A percentile compares a stretch with the other conserved stretches of the same genome.
Evolutionary conservation across 2,329 filamentous ascomycete genomes (phyloP).

Genomic region (Alternaria brassicicola): DNA sequence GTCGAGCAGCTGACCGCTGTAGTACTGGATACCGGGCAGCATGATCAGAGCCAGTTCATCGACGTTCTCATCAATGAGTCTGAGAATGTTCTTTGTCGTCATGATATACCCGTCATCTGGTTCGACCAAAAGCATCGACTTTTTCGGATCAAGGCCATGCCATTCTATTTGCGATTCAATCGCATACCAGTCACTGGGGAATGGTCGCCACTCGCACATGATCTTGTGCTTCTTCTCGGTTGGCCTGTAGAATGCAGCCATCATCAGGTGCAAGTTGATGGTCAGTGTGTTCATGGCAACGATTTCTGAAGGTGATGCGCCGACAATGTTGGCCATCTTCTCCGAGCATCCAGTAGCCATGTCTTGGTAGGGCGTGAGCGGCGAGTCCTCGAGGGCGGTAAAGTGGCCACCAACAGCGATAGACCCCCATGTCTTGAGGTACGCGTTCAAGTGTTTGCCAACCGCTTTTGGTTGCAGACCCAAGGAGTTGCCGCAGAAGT

Average conservation of each 20-base stretch:
- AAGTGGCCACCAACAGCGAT: conserved; percentile 88
- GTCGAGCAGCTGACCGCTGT: conserved; percentile 86
- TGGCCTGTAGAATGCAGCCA: conserved; percentile 83
- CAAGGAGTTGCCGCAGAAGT: conserved; percentile 89
- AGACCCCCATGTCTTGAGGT: conserved; percentile 81
- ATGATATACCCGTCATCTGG: conserved; percentile 69
- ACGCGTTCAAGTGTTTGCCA: conserved; percentile 68
- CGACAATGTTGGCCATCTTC: conserved; percentile 75
- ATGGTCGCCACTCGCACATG: conserved; percentile 84
- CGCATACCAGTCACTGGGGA: conserved; percentile 86
- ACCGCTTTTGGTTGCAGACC: conserved; percentile 79
- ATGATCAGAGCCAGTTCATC: conserved; percentile 74
- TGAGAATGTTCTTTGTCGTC: conserved; percentile 71
- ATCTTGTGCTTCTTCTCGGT: conserved; percentile 72
- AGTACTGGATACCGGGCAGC: conserved; percentile 87
- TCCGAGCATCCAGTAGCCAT: conserved; percentile 74
- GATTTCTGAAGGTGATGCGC: conserved; percentile 73
- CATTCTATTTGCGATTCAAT: conserved; percentile 83
- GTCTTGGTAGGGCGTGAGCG: conserved; percentile 76
- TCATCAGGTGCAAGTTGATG: conserved; percentile 79
- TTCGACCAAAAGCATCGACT: conserved; percentile 71
- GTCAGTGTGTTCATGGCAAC: conserved; percentile 89
- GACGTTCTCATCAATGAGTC: conserved; percentile 74
- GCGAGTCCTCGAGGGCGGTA: conserved; percentile 67
- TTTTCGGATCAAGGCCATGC: conserved; percentile 66